Base-by-base conservation (phyloP, 2,329 filamentous ascomycete genomes). In the Xylogone sp. region DNA sequence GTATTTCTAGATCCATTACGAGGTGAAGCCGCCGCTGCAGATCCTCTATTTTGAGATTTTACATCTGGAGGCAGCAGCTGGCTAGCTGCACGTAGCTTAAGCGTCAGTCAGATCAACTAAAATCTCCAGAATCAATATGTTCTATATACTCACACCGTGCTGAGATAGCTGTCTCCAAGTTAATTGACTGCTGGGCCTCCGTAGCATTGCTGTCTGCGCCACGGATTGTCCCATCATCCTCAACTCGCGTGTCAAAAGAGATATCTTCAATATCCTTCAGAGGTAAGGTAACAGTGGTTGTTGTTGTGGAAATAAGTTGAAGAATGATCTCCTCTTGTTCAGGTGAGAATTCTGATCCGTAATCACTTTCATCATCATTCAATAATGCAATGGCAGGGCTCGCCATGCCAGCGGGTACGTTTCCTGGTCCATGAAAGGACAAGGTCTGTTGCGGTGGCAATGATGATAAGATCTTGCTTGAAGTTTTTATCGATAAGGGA, bases 311-410 rank as follows among this genome's bases (percentile, higher is more conserved):
- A 27, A 84, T 67, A 24, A 85, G 64, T 39, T 74, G 69, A 59
- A 74, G 72, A 50, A 84, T 61, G 29, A 79, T 68, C 45, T 74
- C 72, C 55, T 81, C 76, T 68, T 84, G 80, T 56, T 81, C 77
- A 2, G 73, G 66, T 7, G 79, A 76, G 57, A 86, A 76, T 54
- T 87, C 83, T 4, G 80, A 83, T 54, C 81, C 83, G 75, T 86
- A 86, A 57, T 85, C 81, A 65, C 78, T 83, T 45, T 71, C 64
- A 45, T 46, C 50, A 45, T 63, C 55, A 21, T 48, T 27, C 19
- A 48, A 18, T 5, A 42, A 16, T 21, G 7, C n/a, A 10, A 27
- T 19, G 52, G 57, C 55, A 56, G 57, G 54, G 50, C 55, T 60
- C 45, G 56, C 56, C 60, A 63, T 63, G 54, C 57, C 58, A 48